A percentile compares a stretch with the other conserved stretches of the same genome.
Conservation (phyloP, 2,329 filamentous ascomycete species). For the Diaporthe citri region DNA sequence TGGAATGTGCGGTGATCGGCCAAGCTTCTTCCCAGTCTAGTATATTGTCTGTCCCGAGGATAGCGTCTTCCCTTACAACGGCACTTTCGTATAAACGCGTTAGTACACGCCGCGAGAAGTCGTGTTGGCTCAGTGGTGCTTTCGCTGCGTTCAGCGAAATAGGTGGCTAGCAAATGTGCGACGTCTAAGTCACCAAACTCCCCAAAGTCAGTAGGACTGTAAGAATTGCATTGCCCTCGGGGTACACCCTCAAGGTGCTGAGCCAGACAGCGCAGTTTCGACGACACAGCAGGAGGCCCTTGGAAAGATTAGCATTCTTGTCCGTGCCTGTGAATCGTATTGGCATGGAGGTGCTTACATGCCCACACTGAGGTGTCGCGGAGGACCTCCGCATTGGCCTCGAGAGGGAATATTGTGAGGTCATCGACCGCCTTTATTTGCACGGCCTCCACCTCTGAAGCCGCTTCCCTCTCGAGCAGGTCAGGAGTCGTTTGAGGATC, state of each 20-base stretch:
- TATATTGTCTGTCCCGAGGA: too few species aligned
- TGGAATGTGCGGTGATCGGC: too few species aligned
- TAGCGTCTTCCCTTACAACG: too few species aligned
- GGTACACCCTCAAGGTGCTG: background rate
- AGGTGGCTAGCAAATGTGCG: background rate
- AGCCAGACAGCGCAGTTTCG: background rate
- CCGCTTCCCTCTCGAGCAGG: background rate
- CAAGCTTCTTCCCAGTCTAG: too few species aligned
- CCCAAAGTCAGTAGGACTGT: background rate
- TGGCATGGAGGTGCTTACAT: background rate
- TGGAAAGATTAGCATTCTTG: background rate
- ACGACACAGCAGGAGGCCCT: background rate
- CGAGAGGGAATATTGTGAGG: background rate
- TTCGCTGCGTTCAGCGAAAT: background rate
- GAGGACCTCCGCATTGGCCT: background rate
- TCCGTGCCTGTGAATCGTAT: accelerated
- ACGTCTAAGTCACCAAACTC: background rate
- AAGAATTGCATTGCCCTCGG: accelerated
- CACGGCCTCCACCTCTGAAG: background rate
- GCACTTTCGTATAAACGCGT: too few species aligned
- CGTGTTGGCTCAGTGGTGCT: background rate
- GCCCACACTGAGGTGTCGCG: background rate
- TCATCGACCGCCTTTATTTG: background rate
- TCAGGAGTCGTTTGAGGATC: background rate
- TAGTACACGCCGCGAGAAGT: background rate